phyloP scores from a whole-genome alignment of 768 basidiomycete genomes.

The Leucogyrophana mollusca region DNA sequence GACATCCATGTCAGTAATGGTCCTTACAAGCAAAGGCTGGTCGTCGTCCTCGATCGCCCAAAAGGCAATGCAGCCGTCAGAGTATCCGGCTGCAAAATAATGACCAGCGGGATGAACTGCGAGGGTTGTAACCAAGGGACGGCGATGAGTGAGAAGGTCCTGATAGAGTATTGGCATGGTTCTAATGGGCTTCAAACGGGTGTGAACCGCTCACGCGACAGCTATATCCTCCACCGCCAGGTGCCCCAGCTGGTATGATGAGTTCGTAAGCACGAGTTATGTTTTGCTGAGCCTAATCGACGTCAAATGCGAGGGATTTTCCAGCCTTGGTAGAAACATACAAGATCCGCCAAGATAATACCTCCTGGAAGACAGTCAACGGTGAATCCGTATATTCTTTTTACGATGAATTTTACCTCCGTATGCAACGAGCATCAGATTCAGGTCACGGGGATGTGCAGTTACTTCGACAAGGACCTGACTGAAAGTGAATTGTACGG shows the following conservation, averaged over 20 bases:
- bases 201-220: conserved; percentile 41
- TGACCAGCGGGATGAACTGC: conserved; percentile 74
- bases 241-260: conserved; percentile 74
- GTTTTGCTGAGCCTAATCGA: conserved; percentile 42
- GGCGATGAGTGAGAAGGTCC: conserved; percentile 70
- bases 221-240: conserved; percentile 69
- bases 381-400: conserved; percentile 3
- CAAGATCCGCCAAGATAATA: conserved; percentile 58
- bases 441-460: conserved; percentile 71
- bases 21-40: conserved; percentile 71
- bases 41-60: conserved; percentile 82
- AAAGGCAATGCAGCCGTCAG: conserved; percentile 81
- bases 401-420: conserved; percentile 48
- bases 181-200: conserved; percentile 2
- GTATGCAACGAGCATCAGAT: conserved; percentile 73
- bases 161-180: conserved; percentile 24
- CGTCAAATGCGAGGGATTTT: not conserved
- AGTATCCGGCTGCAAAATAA: conserved; percentile 76
- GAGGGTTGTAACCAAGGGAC: conserved; percentile 66
- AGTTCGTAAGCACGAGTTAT: conserved; percentile 66
- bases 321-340: conserved; percentile 26
- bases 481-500: conserved; percentile 27
- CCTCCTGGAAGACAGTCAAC: conserved; percentile 45
- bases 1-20: conserved; percentile 57
- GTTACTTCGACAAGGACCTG: conserved; percentile 58